These are phyloP conservation scores for Bryoglossum gracile DNA, from an alignment of 495 filamentous ascomycete species.

Conservation along the genomic window DNA sequence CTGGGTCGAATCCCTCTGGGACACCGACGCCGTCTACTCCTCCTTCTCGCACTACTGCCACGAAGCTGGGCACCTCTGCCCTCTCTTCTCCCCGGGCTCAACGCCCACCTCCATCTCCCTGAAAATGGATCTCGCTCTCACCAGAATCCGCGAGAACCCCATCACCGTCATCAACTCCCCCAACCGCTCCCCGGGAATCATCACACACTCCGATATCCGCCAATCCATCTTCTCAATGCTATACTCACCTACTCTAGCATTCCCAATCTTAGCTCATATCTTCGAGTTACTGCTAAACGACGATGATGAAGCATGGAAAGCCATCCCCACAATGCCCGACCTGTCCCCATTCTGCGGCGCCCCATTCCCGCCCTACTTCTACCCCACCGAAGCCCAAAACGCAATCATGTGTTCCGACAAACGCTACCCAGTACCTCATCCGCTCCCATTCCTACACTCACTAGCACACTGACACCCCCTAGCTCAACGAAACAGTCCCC, in stretches of 20 bases:
- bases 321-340: not conserved
- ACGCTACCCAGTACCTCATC: slow-evolving; percentile 26
- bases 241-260: slow-evolving; percentile 30
- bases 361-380: slow-evolving; percentile 25
- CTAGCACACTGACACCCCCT: not conserved
- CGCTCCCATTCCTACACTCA: not conserved
- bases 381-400: slow-evolving; percentile 38
- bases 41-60: slow-evolving; percentile 35
- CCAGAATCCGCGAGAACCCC: slow-evolving; percentile 36
- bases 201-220: slow-evolving; percentile 30
- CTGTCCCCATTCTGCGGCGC: slow-evolving; percentile 1
- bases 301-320: not conserved
- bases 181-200: slow-evolving; percentile 28
- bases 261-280: slow-evolving; percentile 28
- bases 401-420: slow-evolving; percentile 44
- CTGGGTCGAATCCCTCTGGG: slow-evolving; percentile 25
- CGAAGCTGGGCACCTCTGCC: slow-evolving; percentile 26
- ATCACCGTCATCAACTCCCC: slow-evolving; percentile 35
- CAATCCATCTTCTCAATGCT: slow-evolving; percentile 29
- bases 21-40: slow-evolving; percentile 34
- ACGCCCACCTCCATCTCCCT: slow-evolving; percentile 35
- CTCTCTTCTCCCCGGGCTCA: slow-evolving; percentile 30
- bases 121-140: slow-evolving; percentile 35
- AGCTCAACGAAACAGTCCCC: slow-evolving; percentile 34
- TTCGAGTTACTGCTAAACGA: slow-evolving; percentile 20